These are phyloP conservation scores for Sporisorium scitamineum DNA, from an alignment of 1,284 basidiomycete species.

Conservation along the genomic window DNA sequence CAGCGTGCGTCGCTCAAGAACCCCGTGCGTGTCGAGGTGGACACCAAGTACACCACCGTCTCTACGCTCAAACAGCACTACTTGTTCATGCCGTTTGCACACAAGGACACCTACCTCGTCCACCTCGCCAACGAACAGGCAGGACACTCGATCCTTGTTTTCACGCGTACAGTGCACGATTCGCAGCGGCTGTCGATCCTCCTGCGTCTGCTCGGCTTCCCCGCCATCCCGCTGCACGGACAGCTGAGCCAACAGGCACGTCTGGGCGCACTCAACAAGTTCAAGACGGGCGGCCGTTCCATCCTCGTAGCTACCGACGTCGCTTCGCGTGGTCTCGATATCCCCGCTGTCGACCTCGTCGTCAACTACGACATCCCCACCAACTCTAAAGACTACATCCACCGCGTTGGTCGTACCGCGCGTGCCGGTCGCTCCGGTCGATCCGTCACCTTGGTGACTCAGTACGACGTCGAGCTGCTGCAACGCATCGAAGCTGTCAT, in stretches of 20 bases:
- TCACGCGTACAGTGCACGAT: slow-evolving; percentile 95
- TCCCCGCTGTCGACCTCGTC: slow-evolving; percentile 94
- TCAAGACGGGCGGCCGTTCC: slow-evolving; percentile 91
- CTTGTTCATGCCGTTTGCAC: slow-evolving; percentile 89
- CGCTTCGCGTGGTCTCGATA: slow-evolving; percentile 92
- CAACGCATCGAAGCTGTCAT: slow-evolving; percentile 86
- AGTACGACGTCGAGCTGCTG: slow-evolving; percentile 97
- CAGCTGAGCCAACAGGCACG: slow-evolving; percentile 94
- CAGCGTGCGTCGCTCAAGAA: slow-evolving; percentile 95
- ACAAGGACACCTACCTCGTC: slow-evolving; percentile 92
- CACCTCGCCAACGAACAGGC: slow-evolving; percentile 89
- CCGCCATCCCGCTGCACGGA: slow-evolving; percentile 94
- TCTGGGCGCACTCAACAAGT: slow-evolving; percentile 93
- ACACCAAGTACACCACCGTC: slow-evolving; percentile 95
- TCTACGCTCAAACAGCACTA: slow-evolving; percentile 96
- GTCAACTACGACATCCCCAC: slow-evolving; percentile 99
- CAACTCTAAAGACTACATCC: slow-evolving; percentile 99
- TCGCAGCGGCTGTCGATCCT: slow-evolving; percentile 90
- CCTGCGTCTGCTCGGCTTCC: slow-evolving; percentile 89
- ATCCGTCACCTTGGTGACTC: slow-evolving; percentile 94
- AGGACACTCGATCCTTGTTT: slow-evolving; percentile 94
- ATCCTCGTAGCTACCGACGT: slow-evolving; percentile 97
- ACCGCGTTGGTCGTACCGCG: slow-evolving; percentile 96
- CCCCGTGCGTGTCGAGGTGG: slow-evolving; percentile 93
- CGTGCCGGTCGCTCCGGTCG: slow-evolving; percentile 95